Evolutionary conservation across 2,329 filamentous ascomycete species (phyloP).

Genomic region (Capronia epimyces): DNA sequence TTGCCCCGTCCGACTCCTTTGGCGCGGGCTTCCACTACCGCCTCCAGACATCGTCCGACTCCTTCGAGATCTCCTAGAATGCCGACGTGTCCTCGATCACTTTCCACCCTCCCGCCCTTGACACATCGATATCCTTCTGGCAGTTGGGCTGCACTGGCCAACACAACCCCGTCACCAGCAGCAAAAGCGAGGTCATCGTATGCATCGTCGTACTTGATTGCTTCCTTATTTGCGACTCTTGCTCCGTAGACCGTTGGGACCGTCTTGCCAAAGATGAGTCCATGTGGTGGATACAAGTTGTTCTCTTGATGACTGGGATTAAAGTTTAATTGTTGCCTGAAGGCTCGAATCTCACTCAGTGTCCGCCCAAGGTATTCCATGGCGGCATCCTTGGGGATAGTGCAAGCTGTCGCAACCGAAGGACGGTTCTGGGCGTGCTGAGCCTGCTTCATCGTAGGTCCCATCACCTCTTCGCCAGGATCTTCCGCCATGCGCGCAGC

Average conservation of each 20-base stretch:
- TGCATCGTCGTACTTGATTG: constrained; percentile 67
- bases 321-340: constrained; percentile 69
- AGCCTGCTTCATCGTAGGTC: constrained; percentile 19
- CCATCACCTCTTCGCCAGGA: constrained; percentile 17
- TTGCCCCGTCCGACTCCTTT: constrained; percentile 66
- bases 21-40: constrained; percentile 59
- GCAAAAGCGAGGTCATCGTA: constrained; percentile 86
- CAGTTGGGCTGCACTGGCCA: constrained; percentile 79
- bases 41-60: constrained; percentile 67
- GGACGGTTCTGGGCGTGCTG: constrained; percentile 28
- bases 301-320: constrained; percentile 51
- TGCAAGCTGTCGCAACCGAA: constrained; percentile 35
- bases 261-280: constrained; percentile 79
- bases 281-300: constrained; percentile 77
- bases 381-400: constrained; percentile 52
- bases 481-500: constrained; percentile 20
- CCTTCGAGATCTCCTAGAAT: constrained; percentile 78
- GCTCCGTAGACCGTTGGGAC: constrained; percentile 81
- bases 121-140: constrained; percentile 72
- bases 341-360: constrained; percentile 63
- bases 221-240: constrained; percentile 65
- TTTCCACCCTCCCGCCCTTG: constrained; percentile 67
- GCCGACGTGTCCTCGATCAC: constrained; percentile 80
- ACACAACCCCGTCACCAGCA: constrained; percentile 80
- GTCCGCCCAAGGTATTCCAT: constrained; percentile 68